These are phyloP conservation scores for Phytomonas serpens DNA, from an alignment of 208 protist genomes.

Conservation along the genomic window DNA sequence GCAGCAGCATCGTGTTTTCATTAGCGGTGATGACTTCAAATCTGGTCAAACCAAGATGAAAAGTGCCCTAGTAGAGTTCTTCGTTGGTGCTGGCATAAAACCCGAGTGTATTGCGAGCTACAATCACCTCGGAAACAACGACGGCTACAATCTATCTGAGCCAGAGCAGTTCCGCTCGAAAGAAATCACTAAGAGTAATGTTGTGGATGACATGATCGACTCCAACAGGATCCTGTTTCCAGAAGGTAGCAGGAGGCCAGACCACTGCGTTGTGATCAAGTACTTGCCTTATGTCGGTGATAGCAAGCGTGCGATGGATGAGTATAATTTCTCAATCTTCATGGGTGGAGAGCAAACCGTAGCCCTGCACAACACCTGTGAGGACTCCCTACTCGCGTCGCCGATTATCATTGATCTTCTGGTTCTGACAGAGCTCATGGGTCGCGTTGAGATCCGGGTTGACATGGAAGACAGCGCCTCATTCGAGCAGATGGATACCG, in stretches of 20 bases:
- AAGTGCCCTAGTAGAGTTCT: constrained; percentile 97
- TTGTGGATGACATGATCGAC: constrained; percentile 98
- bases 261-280: constrained; percentile 99
- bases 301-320: constrained; percentile 98
- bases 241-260: constrained; percentile 84
- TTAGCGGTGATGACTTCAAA: constrained; percentile 99
- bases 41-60: constrained; percentile 99
- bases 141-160: constrained; percentile 96
- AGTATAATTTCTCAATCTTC: constrained; percentile 98
- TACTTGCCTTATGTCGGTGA: constrained; percentile 97
- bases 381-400: constrained; percentile 98
- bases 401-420: constrained; percentile 98
- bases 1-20: constrained; percentile 75
- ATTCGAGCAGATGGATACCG: constrained; percentile 88
- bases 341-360: constrained; percentile 96
- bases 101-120: constrained; percentile 81
- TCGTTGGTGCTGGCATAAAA: constrained; percentile 92
- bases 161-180: constrained; percentile 97
- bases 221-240: constrained; percentile 95
- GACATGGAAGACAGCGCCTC: constrained; percentile 23
- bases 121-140: constrained; percentile 99
- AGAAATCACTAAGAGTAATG: constrained; percentile 98
- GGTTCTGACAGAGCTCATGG: constrained; percentile 95
- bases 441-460: constrained; percentile 70
- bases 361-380: constrained; percentile 97